Base-by-base conservation (phyloP, 1,284 basidiomycete genomes). In the Trichosporon sp. region DNA sequence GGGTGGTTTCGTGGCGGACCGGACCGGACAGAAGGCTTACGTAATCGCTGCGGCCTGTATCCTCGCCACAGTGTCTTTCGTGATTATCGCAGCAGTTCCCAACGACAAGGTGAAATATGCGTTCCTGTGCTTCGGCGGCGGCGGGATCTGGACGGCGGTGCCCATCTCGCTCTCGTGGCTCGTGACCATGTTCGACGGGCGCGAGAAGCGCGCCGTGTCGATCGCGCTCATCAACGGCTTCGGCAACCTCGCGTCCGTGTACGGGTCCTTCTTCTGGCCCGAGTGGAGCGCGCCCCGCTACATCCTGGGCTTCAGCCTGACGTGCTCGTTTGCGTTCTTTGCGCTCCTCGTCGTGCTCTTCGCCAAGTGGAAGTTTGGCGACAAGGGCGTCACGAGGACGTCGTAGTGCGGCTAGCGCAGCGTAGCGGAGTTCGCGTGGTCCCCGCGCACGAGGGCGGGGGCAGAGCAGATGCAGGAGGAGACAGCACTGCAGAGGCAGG, bases 301-400 rank as follows among this genome's bases (percentile, higher is more conserved):
- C 63, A 62, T 67, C 53, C 58, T 66, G 6, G 75, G 75, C 32
- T 73, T 74, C 51, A 70, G 67, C 8, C 72, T 78, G 65, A 78
- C 78, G 0, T 78, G 75, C 18, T 72, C 72, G 15, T 65, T 81
- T 15, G 71, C 78, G 62, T 76, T 72, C 32, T 31, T 73, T 21
- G 75, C 74, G 5, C 74, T 68, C 0, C 18, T 75, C 5, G 68
- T 77, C 58, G 72, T 72, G 1, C n/a, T 72, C 13, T 21, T 71
- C 35, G 62, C 75, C 64, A 76, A 76, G 67, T 76, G 74, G 75
- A 73, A 64, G 65, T 80, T 75, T 64, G 76, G 76, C 2, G 77
- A 80, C 70, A 72, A 68, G 68, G 78, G 78, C 27, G 66, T 67
- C 23, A 29, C 8, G 31, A 15, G 60, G 42, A 67, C 66, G 7